These are phyloP conservation scores for Daldinia childiae DNA, from an alignment of 495 filamentous ascomycete species.

Conservation along the genomic window DNA sequence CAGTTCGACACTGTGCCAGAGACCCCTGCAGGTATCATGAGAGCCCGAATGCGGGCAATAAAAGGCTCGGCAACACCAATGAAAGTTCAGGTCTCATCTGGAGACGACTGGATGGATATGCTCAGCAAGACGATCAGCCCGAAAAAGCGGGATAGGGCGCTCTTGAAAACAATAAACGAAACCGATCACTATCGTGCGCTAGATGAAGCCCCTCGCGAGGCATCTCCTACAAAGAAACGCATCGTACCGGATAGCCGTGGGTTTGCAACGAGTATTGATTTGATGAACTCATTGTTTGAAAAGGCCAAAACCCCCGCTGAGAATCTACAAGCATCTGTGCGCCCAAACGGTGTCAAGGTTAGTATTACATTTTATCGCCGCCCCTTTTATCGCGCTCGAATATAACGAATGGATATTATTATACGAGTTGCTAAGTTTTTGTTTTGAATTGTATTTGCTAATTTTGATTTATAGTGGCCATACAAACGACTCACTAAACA, in stretches of 20 bases:
- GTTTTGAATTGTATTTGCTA: constrained; percentile 43
- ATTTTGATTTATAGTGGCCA: constrained; percentile 75
- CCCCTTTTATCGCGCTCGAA: not conserved
- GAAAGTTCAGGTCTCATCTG: constrained; percentile 64
- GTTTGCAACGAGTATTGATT: constrained; percentile 82
- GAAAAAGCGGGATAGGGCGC: constrained; percentile 79
- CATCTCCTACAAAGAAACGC: constrained; percentile 42
- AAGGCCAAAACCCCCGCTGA: constrained; percentile 62
- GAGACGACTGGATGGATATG: constrained; percentile 87
- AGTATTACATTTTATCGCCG: constrained; percentile 53
- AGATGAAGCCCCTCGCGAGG: constrained; percentile 47
- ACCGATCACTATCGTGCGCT: constrained; percentile 41
- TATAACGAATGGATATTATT: not conserved
- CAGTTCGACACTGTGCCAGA: constrained; percentile 51
- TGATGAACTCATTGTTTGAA: constrained; percentile 90
- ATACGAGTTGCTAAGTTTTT: constrained; percentile 7
- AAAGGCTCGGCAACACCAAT: constrained; percentile 67
- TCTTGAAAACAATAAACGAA: constrained; percentile 60
- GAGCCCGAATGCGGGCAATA: constrained; percentile 64
- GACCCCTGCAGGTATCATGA: constrained; percentile 63
- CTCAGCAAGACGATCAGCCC: constrained; percentile 92
- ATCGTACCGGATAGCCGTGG: constrained; percentile 61
- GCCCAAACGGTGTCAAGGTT: constrained; percentile 59
- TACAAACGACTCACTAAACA: constrained; percentile 80
- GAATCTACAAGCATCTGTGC: constrained; percentile 50